Base-by-base conservation (phyloP, 2,329 filamentous ascomycete species). In the Nemania sp. region DNA sequence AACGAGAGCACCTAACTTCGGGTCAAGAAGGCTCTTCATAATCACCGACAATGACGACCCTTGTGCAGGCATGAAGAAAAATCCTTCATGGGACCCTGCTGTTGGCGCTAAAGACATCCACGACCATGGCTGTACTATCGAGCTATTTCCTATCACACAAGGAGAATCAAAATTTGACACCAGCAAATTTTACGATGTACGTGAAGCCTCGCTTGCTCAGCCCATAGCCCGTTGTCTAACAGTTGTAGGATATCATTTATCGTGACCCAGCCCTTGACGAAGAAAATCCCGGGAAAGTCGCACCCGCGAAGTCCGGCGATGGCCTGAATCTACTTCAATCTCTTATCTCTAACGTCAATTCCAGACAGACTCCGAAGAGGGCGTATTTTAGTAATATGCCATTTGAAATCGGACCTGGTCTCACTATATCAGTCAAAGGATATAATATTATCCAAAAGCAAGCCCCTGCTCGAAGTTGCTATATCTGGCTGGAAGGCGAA, bases 11-110 rank as follows among this genome's bases (percentile, higher is more conserved):
- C 90, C 96, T 20, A 98, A 98, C 76, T 98, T 98, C 79, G 91
- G 93, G 3, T 98, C 95, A 5, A 87, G 95, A 68, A 89, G 96
- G 38, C 82, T 99, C n/a, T 99, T 99, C 80, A 89, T 99, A 70
- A 93, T 99, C 64, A 98, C 96, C 0, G 94, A 98, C 79, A 93
- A 97, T 71, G 96, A 98, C 78, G 87, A 94, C 71, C 96, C 96
- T 3, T 93, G 97, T 77, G 82, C 84, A 0, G 84, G 87, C 20
- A 90, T 93, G 77, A 96, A 94, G 80, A 96, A 94, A 79, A 84
- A 87, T 7, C 84, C 91, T 32, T 90, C 91, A 60, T 91, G 92
- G 15, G 89, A 92, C 41, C 93, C 96, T 3, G 90, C 93, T 6
- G 93, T 96, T 5, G 89, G 94, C 61, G 96, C 96, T 29, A 97